Percentiles rank a stretch among this genome's conserved stretches.
These are phyloP conservation scores for Blastobotrys raffinosifermentans DNA, from an alignment of 1,139 yeast species.

Conservation along the genomic window DNA sequence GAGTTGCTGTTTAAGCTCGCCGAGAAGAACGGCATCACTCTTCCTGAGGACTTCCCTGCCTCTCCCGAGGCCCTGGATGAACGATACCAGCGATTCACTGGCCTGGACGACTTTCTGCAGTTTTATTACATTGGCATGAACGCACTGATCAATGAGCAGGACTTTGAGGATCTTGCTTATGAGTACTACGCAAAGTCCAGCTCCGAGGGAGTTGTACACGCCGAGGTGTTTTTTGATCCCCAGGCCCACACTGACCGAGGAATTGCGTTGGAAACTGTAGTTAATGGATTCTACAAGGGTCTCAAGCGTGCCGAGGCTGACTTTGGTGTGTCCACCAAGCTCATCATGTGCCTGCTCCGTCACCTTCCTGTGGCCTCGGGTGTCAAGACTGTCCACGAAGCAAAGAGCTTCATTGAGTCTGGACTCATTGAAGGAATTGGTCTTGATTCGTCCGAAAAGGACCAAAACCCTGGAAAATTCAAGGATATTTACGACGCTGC, in stretches of 20 bases:
- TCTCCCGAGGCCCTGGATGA: constrained; percentile 46
- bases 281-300: constrained; percentile 60
- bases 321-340: constrained; percentile 56
- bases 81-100: constrained; percentile 55
- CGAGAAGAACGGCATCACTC: constrained; percentile 44
- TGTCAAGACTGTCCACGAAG: constrained; percentile 47
- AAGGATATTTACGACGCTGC: constrained; percentile 52
- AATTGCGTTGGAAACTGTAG: constrained; percentile 51
- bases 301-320: constrained; percentile 51
- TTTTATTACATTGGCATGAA: constrained; percentile 76
- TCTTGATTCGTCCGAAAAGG: constrained; percentile 68
- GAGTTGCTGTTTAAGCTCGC: constrained; percentile 62
- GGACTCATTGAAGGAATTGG: constrained; percentile 69
- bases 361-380: constrained; percentile 61
- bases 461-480: constrained; percentile 66
- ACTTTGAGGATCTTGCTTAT: constrained; percentile 71
- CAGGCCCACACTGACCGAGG: constrained; percentile 75
- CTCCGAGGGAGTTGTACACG: constrained; percentile 52
- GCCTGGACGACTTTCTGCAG: constrained; percentile 69
- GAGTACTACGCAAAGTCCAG: constrained; percentile 59
- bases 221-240: constrained; percentile 77
- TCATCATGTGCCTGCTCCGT: constrained; percentile 75
- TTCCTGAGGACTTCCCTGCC: constrained; percentile 60
- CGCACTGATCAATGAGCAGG: constrained; percentile 58
- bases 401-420: constrained; percentile 44